phyloP scores from a whole-genome alignment of 2,329 filamentous ascomycete genomes.

The Boeremia exigua region DNA sequence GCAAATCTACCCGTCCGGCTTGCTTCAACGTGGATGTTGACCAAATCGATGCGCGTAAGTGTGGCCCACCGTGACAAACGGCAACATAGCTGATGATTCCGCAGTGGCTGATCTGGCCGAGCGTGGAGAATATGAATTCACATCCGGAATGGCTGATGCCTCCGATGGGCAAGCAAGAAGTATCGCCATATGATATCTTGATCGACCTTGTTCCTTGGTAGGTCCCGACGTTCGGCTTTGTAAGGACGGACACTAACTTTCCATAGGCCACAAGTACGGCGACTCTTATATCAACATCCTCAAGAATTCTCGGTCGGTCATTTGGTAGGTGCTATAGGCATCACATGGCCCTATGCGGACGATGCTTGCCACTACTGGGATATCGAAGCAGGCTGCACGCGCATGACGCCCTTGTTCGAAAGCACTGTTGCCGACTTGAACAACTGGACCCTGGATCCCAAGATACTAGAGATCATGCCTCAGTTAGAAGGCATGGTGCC shows the following conservation, averaged over 20 bases:
- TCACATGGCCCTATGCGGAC: conserved; percentile 45
- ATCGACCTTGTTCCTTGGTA: conserved; percentile 47
- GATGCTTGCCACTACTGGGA: conserved; percentile 48
- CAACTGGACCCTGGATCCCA: conserved; percentile 44
- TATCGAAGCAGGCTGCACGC: conserved; percentile 41
- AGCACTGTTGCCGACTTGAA: conserved; percentile 40
- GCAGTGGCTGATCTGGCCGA: conserved; percentile 48
- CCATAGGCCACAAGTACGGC: conserved; percentile 42
- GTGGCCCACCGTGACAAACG: background rate
- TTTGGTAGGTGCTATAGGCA: conserved; percentile 37
- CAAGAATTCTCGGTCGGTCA: conserved; percentile 36
- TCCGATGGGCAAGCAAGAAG: conserved; percentile 36
- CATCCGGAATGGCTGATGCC: conserved; percentile 47
- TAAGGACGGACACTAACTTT: conserved; percentile 18
- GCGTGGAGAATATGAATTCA: conserved; percentile 42
- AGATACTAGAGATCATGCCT: conserved; percentile 42
- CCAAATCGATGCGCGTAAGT: conserved; percentile 47
- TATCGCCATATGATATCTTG: conserved; percentile 39
- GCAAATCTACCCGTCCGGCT: conserved; percentile 36
- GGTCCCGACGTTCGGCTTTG: conserved; percentile 2
- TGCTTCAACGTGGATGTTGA: conserved; percentile 42
- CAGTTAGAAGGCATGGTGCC: conserved; percentile 42
- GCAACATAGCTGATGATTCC: conserved; percentile 16
- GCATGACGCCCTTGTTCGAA: conserved; percentile 44
- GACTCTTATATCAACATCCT: conserved; percentile 41